Evolutionary conservation across 2,329 filamentous ascomycete genomes (phyloP), one percentile per base, ranked within the genome.

Genomic region (Cytospora paraplurivora): DNA sequence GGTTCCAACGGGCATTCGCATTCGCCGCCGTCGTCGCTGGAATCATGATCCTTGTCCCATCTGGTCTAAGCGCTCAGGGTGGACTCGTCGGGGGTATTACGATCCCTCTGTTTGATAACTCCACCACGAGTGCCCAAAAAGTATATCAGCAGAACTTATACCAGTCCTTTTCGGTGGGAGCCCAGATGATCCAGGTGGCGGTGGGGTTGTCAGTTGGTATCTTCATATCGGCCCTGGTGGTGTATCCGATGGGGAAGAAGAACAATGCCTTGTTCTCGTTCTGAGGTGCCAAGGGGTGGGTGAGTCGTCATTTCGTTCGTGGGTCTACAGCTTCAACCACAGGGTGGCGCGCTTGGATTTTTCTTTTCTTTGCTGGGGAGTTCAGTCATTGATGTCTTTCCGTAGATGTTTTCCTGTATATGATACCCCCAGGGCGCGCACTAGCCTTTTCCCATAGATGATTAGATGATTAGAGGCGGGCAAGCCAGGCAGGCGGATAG

Each of bases 1-100:
- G 66, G 6, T 63, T 56, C 12, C 64, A 66, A 33, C 62, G 59
- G 12, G 64, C 59, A 0, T 66, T 66, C 49, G 62, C 62, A 5
- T 64, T 67, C 50, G 62, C 59, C 10, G 56, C 59, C n/a, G 61
- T 64, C 17, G 64, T 67, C 19, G 64, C 64, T 13, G 66, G 64
- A 4, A 64, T 63, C 15, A 62, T 54, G 52, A n/a, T 54, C 4
- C 53, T 66, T 5, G 66, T 62, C 3, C 62, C 64, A n/a, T 64
- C 59, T 7, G 64, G 66, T 12, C 54, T 64, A 13, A 59, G 59
- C 7, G 66, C 62, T 1, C 64, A 67, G 34, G 66, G 64, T 10
- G 62, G 64, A 27, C 50, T 66, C 4, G 51, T 59, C 3, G 27
- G 58, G 2, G 62, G 62, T 13, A 56, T 66, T 1, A 61, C 65